Base-by-base conservation (phyloP, 202 grass and related monocot species). In the Schoenoplectus triqueter region DNA sequence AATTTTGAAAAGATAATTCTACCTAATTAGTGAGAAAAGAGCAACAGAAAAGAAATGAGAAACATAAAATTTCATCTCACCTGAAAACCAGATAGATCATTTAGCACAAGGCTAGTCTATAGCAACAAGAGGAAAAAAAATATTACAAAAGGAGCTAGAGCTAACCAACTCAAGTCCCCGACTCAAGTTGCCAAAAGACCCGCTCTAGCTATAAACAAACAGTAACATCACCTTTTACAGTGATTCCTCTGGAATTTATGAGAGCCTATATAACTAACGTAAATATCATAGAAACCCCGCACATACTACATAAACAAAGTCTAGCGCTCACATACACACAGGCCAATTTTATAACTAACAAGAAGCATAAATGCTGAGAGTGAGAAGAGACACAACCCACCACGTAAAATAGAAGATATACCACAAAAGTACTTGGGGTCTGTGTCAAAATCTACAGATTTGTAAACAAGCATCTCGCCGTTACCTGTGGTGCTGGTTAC, bases 371-470 rank as follows among this genome's bases (percentile, higher is more conserved):
- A 78, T 85, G 95, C 92, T 0, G 92, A 90, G 63, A 93, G 69
- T 44, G 92, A 93, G 88, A 97, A 94, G n/a, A 94, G 87, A 83
- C 82, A 97, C 75, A 93, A 94, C 69, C 92, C 91, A 46, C 92
- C 85, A 31, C 92, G 90, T 72, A 97, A 74, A 52, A 97, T 78
- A 1, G 88, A 31, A 0, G 90, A 90, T 77, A 94, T 81, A 14
- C 90, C 83, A 8, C 67, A 87, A 61, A 91, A 88, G 4, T 91
- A 73, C 61, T 91, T 89, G 41, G 87, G 49, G 42, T 73, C 86
- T 62, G 82, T 86, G 66, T 92, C 89, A 71, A 80, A 86, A 82
- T 72, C 79, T 51, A 83, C 64, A 7, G 92, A 85, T 64, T 96
- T 61, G 48, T 92, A 56, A 77, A 92, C 63, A 80, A 85, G 80